Percentiles rank a stretch among this genome's conserved stretches.
Conservation (phyloP, 225 moss, liverwort and hornwort species). For the Bryoerythrophyllum caledonicum region DNA sequence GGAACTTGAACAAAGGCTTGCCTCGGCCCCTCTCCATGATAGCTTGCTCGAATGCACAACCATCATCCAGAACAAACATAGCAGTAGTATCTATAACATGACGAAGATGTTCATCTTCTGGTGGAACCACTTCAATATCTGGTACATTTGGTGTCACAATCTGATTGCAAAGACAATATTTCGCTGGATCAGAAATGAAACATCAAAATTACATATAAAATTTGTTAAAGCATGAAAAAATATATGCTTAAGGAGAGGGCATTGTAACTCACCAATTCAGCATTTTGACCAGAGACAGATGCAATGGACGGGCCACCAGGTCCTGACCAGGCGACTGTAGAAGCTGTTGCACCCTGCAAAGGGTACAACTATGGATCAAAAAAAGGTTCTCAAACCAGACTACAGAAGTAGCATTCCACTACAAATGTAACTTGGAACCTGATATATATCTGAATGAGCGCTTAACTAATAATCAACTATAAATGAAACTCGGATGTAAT, state of each 20-base stretch:
- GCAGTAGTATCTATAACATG: constrained; percentile 94
- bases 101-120: constrained; percentile 92
- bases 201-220: constrained; percentile 10
- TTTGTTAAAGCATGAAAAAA: neutral
- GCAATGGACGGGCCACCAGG: constrained; percentile 86
- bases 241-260: constrained; percentile 9
- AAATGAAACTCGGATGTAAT: constrained; percentile 1
- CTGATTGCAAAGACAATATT: constrained; percentile 40
- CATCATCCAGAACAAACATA: constrained; percentile 96
- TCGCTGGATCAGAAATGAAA: constrained; percentile 18
- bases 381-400: constrained; percentile 14
- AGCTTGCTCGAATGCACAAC: constrained; percentile 98
- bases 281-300: constrained; percentile 88
- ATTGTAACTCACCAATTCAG: constrained; percentile 74
- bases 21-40: constrained; percentile 99
- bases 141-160: constrained; percentile 98
- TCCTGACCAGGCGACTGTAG: constrained; percentile 99
- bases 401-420: constrained; percentile 1
- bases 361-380: constrained; percentile 13
- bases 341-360: constrained; percentile 85
- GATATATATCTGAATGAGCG: constrained; percentile 3
- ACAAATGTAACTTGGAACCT: constrained; percentile 15
- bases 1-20: constrained; percentile 80
- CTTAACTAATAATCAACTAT: constrained; percentile 18
- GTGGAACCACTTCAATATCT: constrained; percentile 91